Percentiles rank a stretch among this genome's conserved stretches.
phyloP scores from a whole-genome alignment of 1,284 basidiomycete species.

The Cryptococcus floricola region DNA sequence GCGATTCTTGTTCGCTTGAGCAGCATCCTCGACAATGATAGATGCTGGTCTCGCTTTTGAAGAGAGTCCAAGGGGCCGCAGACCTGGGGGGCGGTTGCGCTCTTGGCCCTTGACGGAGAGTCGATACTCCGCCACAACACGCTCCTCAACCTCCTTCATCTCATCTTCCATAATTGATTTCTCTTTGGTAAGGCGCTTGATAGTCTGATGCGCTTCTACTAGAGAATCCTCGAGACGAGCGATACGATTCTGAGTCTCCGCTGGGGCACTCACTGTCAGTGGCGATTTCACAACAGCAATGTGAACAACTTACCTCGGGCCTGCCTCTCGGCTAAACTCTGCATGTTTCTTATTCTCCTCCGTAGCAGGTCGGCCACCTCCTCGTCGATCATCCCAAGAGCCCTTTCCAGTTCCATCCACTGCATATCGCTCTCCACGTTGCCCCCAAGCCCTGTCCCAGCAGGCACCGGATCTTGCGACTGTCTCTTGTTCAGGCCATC shows the following conservation, averaged over 20 bases:
- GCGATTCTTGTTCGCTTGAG: neutral
- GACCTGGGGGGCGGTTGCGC: neutral
- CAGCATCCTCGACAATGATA: neutral
- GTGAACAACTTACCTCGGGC: neutral
- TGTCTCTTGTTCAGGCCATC: neutral
- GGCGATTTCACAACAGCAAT: neutral
- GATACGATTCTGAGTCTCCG: neutral
- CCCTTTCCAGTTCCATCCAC: neutral
- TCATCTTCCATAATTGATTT: neutral
- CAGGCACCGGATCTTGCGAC: neutral
- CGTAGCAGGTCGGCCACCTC: neutral
- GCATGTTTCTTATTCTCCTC: neutral
- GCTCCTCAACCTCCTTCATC: conserved; percentile 1
- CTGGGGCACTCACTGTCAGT: neutral
- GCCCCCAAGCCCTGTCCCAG: neutral
- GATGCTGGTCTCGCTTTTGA: neutral
- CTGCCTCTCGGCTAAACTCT: neutral
- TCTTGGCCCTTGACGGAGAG: neutral
- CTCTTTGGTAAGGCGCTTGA: neutral
- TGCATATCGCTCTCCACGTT: neutral
- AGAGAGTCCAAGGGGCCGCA: conserved; percentile 1
- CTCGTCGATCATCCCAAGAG: neutral
- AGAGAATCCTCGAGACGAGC: neutral
- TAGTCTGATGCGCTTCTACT: neutral
- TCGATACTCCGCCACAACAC: neutral